Percentiles rank a stretch among this genome's conserved stretches.
phyloP scores from a whole-genome alignment of 352 stramenopile species.

The Globisporangium megalacanthum region DNA sequence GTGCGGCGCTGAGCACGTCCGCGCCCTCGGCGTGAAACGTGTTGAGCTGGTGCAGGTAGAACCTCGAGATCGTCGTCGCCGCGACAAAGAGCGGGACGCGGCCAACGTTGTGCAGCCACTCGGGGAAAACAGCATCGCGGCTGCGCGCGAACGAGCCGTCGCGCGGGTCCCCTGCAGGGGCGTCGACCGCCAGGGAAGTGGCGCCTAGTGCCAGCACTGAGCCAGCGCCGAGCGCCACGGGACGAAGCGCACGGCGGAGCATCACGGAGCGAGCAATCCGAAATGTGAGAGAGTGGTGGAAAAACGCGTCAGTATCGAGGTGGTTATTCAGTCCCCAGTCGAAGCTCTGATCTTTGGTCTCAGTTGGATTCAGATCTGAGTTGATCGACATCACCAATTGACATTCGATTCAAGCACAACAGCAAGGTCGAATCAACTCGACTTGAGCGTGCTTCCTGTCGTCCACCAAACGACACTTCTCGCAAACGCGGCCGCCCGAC shows the following conservation, averaged over 20 bases:
- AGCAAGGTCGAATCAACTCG: no score
- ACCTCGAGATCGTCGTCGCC: constrained; percentile 44
- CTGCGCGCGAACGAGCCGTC: constrained; percentile 39
- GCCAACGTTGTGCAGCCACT: constrained; percentile 60
- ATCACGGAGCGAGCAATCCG: constrained; percentile 10
- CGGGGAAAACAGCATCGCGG: constrained; percentile 39
- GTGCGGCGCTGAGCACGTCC: constrained; percentile 36
- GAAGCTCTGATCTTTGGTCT: neutral
- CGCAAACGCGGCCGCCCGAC: no score
- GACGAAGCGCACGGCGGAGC: constrained; percentile 20
- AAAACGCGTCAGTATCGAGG: no score
- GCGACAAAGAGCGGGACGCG: constrained; percentile 42
- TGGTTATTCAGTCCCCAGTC: neutral
- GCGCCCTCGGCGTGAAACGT: constrained; percentile 32
- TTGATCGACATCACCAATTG: no score
- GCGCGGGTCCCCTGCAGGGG: constrained; percentile 42
- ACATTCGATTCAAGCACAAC: no score
- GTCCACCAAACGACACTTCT: no score
- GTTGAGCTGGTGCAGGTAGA: constrained; percentile 56
- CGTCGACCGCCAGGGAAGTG: constrained; percentile 52
- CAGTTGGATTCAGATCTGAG: no score
- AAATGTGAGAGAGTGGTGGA: no score
- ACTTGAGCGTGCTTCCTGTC: no score
- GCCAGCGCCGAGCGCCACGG: constrained; percentile 16
- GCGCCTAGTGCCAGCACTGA: constrained; percentile 9